phyloP scores from a whole-genome alignment of 2,329 filamentous ascomycete species.

The Verticillium dahliae region DNA sequence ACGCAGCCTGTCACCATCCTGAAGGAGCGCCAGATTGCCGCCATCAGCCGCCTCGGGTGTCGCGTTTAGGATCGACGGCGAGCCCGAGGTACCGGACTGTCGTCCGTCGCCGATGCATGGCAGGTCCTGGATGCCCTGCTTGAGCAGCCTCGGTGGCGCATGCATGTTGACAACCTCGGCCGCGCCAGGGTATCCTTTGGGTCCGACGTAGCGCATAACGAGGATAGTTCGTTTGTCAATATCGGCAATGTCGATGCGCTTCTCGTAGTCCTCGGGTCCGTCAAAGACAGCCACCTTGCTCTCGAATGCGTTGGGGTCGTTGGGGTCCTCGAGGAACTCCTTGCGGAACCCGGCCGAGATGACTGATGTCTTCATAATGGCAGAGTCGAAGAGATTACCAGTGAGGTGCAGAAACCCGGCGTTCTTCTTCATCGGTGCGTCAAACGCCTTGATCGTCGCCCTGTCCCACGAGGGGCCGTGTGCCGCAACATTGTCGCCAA shows the following conservation, averaged over 20 bases:
- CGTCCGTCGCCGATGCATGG: constrained; percentile 48
- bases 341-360: constrained; percentile 37
- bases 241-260: constrained; percentile 31
- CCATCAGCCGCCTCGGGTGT: constrained; percentile 48
- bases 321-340: constrained; percentile 35
- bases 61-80: constrained; percentile 48
- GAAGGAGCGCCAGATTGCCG: constrained; percentile 43
- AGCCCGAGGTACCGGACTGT: constrained; percentile 48
- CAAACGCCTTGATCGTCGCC: constrained; percentile 35
- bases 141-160: constrained; percentile 34
- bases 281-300: constrained; percentile 41
- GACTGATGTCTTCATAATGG: constrained; percentile 47
- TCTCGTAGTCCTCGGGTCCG: constrained; percentile 41
- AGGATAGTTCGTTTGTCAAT: constrained; percentile 36
- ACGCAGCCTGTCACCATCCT: constrained; percentile 40
- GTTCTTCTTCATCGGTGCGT: constrained; percentile 37
- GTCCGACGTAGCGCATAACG: constrained; percentile 41
- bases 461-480: constrained; percentile 42
- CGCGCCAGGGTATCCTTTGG: constrained; percentile 41
- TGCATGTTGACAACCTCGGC: constrained; percentile 48
- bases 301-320: constrained; percentile 41
- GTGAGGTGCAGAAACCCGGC: constrained; percentile 44
- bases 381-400: constrained; percentile 41
- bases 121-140: constrained; percentile 36
- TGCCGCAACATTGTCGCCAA: constrained; percentile 32